Percentiles rank a stretch among this genome's conserved stretches.
Conservation (phyloP, 352 stramenopile species). For the Phytophthora vignae region DNA sequence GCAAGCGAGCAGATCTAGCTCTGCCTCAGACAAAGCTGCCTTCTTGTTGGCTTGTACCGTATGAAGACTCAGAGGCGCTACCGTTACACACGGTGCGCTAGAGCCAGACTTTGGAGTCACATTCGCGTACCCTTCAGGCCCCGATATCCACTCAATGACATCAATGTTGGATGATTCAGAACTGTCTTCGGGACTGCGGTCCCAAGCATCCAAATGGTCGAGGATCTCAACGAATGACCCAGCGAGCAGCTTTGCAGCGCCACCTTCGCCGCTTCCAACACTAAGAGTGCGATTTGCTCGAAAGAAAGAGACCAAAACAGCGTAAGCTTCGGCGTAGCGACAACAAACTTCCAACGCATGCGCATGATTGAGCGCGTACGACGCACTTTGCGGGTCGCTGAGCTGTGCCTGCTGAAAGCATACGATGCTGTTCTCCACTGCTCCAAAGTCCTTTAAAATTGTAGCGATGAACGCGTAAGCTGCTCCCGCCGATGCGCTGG, state of each 20-base stretch:
- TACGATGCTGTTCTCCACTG: conserved; percentile 52
- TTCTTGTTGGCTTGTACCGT: conserved; percentile 10
- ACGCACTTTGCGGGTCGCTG: conserved; percentile 48
- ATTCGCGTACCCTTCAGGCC: conserved; percentile 27
- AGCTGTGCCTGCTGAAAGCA: conserved; percentile 68
- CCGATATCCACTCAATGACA: conserved; percentile 38
- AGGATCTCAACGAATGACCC: conserved; percentile 46
- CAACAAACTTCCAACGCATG: conserved; percentile 65
- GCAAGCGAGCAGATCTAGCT: conserved; percentile 83
- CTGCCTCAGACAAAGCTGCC: conserved; percentile 35
- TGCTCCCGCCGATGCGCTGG: conserved; percentile 52
- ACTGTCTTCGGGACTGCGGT: not conserved
- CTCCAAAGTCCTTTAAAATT: conserved; percentile 77
- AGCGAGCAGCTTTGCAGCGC: conserved; percentile 26
- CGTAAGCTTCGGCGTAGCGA: conserved; percentile 54
- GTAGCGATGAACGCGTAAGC: conserved; percentile 81
- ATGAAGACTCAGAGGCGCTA: not conserved
- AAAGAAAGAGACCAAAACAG: conserved; percentile 53
- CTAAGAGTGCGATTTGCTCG: conserved; percentile 41
- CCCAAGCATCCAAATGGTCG: conserved; percentile 32
- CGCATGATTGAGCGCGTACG: conserved; percentile 74
- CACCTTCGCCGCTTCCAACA: conserved; percentile 29
- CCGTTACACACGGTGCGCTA: not conserved
- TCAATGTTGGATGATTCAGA: not conserved
- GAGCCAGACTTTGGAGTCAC: conserved; percentile 19